These are phyloP conservation scores for Cyclotella kingstonii DNA, from an alignment of 108 stramenopile species.

Conservation along the genomic window DNA sequence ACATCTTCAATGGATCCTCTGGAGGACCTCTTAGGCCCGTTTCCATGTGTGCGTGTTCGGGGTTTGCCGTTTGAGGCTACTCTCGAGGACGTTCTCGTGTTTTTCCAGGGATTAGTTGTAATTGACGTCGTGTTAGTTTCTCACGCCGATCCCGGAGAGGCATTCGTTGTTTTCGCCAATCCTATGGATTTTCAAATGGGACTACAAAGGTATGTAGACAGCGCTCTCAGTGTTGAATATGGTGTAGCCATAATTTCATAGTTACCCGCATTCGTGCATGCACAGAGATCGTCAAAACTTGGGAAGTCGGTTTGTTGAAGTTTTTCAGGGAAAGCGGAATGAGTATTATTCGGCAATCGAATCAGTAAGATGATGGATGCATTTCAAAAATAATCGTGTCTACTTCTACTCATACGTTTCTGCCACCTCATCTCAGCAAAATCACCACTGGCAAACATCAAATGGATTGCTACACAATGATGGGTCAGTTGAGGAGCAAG, in stretches of 20 bases:
- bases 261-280: no score
- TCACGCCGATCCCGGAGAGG: slow-evolving; percentile 63
- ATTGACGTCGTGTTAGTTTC: slow-evolving; percentile 86
- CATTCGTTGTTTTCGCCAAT: slow-evolving; percentile 91
- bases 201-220: slow-evolving; percentile 77
- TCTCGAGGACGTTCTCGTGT: slow-evolving; percentile 87
- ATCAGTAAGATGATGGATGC: slow-evolving; percentile 52
- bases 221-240: no score
- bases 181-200: slow-evolving; percentile 95
- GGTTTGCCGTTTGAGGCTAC: slow-evolving; percentile 90
- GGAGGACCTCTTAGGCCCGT: slow-evolving; percentile 86
- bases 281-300: slow-evolving; percentile 78
- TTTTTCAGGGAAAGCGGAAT: slow-evolving; percentile 80
- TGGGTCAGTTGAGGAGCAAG: slow-evolving; percentile 14
- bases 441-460: slow-evolving; percentile 61
- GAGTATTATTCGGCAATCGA: slow-evolving; percentile 91
- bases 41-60: slow-evolving; percentile 89
- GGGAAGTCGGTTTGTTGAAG: slow-evolving; percentile 84
- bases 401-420: background rate
- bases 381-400: background rate
- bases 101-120: slow-evolving; percentile 93
- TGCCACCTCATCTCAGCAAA: slow-evolving; percentile 41
- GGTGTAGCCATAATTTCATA: no score
- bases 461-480: slow-evolving; percentile 25
- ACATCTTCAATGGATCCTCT: slow-evolving; percentile 78